phyloP scores from a whole-genome alignment of 192 early-diverging fungal species.

The Dissophora ornata region DNA sequence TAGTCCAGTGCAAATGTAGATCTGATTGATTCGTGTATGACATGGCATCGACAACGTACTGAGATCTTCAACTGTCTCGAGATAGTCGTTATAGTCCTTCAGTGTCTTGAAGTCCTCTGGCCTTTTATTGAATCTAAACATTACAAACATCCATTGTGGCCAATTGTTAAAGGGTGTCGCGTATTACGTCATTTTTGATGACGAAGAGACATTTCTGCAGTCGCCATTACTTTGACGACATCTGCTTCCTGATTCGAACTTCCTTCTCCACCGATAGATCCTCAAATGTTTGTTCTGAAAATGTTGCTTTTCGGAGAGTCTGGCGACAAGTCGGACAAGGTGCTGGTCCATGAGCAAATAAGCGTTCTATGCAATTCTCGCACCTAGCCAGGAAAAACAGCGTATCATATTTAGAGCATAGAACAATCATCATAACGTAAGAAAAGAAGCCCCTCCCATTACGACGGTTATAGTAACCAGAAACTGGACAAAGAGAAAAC shows the following conservation, averaged over 20 bases:
- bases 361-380: slow-evolving; percentile 87
- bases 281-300: slow-evolving; percentile 92
- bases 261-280: slow-evolving; percentile 96
- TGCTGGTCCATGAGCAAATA: slow-evolving; percentile 87
- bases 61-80: slow-evolving; percentile 91
- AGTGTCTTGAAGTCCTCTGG: slow-evolving; percentile 85
- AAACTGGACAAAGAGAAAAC: not conserved
- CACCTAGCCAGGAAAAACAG: slow-evolving; percentile 69
- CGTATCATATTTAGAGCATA: not conserved
- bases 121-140: slow-evolving; percentile 88
- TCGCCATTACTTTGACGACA: slow-evolving; percentile 76
- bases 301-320: slow-evolving; percentile 84
- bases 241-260: slow-evolving; percentile 82
- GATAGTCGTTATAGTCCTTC: slow-evolving; percentile 87
- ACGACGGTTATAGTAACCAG: too few relatives aligned
- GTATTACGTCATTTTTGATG: not conserved
- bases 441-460: too few relatives aligned
- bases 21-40: too few relatives aligned
- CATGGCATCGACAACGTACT: too few relatives aligned
- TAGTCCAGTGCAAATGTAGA: too few relatives aligned
- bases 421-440: too few relatives aligned
- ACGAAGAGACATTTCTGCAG: too few relatives aligned
- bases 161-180: not conserved
- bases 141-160: not conserved
- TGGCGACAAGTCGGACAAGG: slow-evolving; percentile 91